These are phyloP conservation scores for Rhizodiscina lignyota DNA, from an alignment of 495 filamentous ascomycete species.

Conservation along the genomic window DNA sequence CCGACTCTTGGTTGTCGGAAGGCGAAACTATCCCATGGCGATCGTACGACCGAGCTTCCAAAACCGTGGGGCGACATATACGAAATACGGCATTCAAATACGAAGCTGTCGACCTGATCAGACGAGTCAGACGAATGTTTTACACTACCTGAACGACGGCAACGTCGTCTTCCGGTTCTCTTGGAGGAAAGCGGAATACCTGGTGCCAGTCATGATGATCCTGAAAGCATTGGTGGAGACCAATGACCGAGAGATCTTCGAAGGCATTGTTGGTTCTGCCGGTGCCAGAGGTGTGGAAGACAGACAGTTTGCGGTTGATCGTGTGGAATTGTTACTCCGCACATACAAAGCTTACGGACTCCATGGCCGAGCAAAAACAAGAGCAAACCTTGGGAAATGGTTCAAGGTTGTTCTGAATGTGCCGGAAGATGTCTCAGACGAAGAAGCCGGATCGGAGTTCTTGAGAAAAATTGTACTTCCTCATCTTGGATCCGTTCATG, in stretches of 20 bases:
- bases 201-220: slow-evolving; percentile 90
- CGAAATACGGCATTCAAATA: slow-evolving; percentile 75
- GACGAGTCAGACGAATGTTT: slow-evolving; percentile 90
- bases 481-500: slow-evolving; percentile 68
- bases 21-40: slow-evolving; percentile 87
- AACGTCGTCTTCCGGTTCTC: slow-evolving; percentile 95
- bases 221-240: slow-evolving; percentile 90
- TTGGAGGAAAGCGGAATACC: slow-evolving; percentile 92
- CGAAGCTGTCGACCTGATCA: slow-evolving; percentile 88
- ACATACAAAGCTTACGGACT: slow-evolving; percentile 83
- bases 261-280: slow-evolving; percentile 60
- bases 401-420: slow-evolving; percentile 77
- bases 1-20: slow-evolving; percentile 73
- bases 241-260: slow-evolving; percentile 90
- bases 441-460: slow-evolving; percentile 80
- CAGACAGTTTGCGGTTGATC: slow-evolving; percentile 88
- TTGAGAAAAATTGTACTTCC: slow-evolving; percentile 77
- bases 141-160: slow-evolving; percentile 89
- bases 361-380: slow-evolving; percentile 58
- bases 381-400: slow-evolving; percentile 71
- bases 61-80: slow-evolving; percentile 71
- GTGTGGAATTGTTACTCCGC: slow-evolving; percentile 77
- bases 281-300: slow-evolving; percentile 51
- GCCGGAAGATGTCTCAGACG: slow-evolving; percentile 61
- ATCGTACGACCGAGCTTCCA: slow-evolving; percentile 79